These are phyloP conservation scores for Sodiomyces alkalinus DNA, from an alignment of 2,329 filamentous ascomycete species.

Conservation along the genomic window DNA sequence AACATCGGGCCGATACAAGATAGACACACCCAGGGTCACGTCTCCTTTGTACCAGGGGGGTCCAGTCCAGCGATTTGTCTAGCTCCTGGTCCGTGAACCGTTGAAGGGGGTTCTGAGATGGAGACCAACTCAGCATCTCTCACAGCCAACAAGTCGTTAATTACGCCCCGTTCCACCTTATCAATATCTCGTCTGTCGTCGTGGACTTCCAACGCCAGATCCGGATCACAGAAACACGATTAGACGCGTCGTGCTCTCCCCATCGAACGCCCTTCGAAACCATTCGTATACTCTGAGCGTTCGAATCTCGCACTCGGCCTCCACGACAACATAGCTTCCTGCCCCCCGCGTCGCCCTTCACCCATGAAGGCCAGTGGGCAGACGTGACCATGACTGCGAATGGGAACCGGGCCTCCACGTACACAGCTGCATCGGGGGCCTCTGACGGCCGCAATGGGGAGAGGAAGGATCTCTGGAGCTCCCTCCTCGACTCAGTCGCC, in stretches of 20 bases:
- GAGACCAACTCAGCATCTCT: too few relatives aligned
- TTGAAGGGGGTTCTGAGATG: too few relatives aligned
- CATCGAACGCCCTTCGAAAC: neutral
- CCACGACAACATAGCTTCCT: neutral
- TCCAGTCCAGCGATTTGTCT: too few relatives aligned
- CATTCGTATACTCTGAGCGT: too few relatives aligned
- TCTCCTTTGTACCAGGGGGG: too few relatives aligned
- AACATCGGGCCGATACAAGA: too few relatives aligned
- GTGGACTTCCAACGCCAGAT: too few relatives aligned
- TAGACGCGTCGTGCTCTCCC: neutral
- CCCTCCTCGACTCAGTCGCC: constrained; percentile 79
- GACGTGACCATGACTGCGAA: constrained; percentile 29
- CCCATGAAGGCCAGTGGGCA: constrained; percentile 2
- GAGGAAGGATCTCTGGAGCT: constrained; percentile 87
- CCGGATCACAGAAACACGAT: too few relatives aligned
- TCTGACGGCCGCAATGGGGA: constrained; percentile 46
- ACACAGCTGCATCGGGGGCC: constrained; percentile 37
- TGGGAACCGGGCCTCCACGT: constrained; percentile 41
- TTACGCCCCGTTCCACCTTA: neutral
- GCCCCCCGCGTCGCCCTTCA: neutral
- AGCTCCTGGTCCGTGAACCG: too few relatives aligned
- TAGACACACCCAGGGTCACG: too few relatives aligned
- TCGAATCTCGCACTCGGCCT: too few relatives aligned
- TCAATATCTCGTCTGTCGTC: neutral
- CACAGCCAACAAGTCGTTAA: too few relatives aligned